Base-by-base conservation (phyloP, 805 yeast genomes). In the Saturnispora serradocipensis region DNA sequence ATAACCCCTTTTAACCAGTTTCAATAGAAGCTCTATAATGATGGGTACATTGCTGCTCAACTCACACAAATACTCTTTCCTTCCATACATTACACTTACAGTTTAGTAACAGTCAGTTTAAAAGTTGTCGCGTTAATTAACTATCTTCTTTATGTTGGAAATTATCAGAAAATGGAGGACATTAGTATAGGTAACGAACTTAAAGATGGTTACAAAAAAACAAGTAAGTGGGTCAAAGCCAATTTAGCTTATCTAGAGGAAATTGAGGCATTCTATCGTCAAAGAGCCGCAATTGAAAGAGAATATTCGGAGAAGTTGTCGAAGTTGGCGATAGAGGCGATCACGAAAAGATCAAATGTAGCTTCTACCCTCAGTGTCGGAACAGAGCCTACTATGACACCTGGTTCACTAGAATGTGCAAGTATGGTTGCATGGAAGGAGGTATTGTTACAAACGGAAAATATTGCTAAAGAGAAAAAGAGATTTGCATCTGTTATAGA, bases 331-430 rank as follows among this genome's bases (percentile, higher is more conserved):
- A 69, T 80, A 48, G 87, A 82, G 54, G 86, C 81, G 56, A 81
- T 88, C 59, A 83, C 81, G 53, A 84, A 80, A 66, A 89, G 90
- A 64, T 84, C 95, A 46, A 80, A 80, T 56, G 67, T 74, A 16
- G 73, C 88, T 10, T 78, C 91, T 0, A 65, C 70, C 13, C 67
- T 93, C 28, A 80, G 90, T 43, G 99, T 93, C 2, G 99, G 99
- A 25, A 96, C 88, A 54, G 78, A 78, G 16, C 99, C 99, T 0
- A 77, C 81, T 42, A 78, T 87, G 43, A 93, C 99, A 0, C 98
- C 99, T 0, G 99, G 99, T 0, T 88, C 97, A 0, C 72, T 91
- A 47, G 98, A 93, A 63, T 77, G 86, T 56, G 96, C 97, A 0
- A 74, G 86, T 15, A 69, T 90, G 55, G 95, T 87, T 11, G 79